These are phyloP conservation scores for Neltuma alba DNA, from an alignment of 306 rosid genomes.

Conservation along the genomic window DNA sequence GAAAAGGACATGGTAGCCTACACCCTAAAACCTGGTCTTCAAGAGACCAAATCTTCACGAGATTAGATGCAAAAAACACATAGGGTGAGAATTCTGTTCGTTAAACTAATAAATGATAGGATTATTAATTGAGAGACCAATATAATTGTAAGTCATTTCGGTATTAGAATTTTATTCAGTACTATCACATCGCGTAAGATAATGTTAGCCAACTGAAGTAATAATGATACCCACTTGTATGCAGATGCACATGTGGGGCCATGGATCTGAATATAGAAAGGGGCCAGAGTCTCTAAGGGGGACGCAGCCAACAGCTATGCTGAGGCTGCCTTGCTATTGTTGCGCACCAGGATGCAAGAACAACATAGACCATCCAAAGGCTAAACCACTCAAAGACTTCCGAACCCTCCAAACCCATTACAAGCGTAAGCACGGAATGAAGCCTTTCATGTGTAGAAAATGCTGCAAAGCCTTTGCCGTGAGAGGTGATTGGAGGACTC, in stretches of 20 bases:
- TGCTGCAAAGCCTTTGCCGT: no score
- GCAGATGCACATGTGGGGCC: conserved; percentile 83
- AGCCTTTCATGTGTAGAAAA: no score
- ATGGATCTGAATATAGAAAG: conserved; percentile 73
- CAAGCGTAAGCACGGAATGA: no score
- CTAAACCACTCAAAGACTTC: conserved; percentile 69
- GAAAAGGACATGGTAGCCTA: background rate
- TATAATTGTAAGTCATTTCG: no score
- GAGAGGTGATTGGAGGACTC: no score
- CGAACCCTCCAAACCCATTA: conserved; percentile 36
- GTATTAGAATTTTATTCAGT: no score
- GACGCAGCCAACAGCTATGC: conserved; percentile 73
- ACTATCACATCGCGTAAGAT: no score
- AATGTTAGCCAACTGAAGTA: no score
- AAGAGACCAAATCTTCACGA: background rate
- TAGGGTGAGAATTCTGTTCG: background rate
- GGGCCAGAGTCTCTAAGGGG: conserved; percentile 74
- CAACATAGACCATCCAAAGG: conserved; percentile 71
- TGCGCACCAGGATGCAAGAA: conserved; percentile 65
- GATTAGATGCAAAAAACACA: background rate
- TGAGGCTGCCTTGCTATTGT: conserved; percentile 69
- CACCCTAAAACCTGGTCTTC: background rate
- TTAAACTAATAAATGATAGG: no score
- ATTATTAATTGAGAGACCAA: no score
- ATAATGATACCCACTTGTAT: background rate